Base-by-base conservation (phyloP, 192 early-diverging fungal species). In the Entomortierella lignicola region DNA sequence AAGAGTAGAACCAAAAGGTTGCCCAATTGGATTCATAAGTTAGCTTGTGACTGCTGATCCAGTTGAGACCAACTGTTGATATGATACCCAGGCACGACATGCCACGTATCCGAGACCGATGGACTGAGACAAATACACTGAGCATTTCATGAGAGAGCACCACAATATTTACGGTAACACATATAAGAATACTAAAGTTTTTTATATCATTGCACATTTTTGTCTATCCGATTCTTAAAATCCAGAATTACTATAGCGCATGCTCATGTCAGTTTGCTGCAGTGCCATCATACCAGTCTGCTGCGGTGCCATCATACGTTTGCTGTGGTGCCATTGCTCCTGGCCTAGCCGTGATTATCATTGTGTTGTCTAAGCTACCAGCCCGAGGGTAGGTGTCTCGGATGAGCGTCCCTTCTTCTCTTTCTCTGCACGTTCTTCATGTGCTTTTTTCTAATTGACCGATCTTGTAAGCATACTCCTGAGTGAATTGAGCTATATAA, bases 401-500 rank as follows among this genome's bases (percentile, higher is more conserved):
- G 72, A 74, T 0, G 29, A 29, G n/a, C 56, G 75, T 57, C 70
- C 75, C 62, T 70, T 79, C 39, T 17, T 65, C 56, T 79, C 75
- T 42, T 70, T 48, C 4, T 66, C 60, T 3, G 29, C 62, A 4
- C 63, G 43, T 55, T 79, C 75, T 13, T 69, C 67, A 37, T 79
- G 68, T 1, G 68, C 75, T 67, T 79, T 79, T n/a, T 32, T 79
- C 61, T 41, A 79, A 58, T 54, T 50, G 69, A 30, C 66, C 75
- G 2, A 98, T 93, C 90, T 97, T 97, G 43, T 55, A 73, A 74
- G 91, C 90, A 77, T 92, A 94, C 84, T 98, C 96, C 51, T 95
- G 89, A 72, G 93, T 85, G 48, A 91, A 85, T 66, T 99, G 95
- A 65, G 99, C 94, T 84, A 98, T 92, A 80, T 96, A 99, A 17